Base-by-base conservation (phyloP, 1,139 yeast genomes). In the Yamadazyma kanchanaburiensis region DNA sequence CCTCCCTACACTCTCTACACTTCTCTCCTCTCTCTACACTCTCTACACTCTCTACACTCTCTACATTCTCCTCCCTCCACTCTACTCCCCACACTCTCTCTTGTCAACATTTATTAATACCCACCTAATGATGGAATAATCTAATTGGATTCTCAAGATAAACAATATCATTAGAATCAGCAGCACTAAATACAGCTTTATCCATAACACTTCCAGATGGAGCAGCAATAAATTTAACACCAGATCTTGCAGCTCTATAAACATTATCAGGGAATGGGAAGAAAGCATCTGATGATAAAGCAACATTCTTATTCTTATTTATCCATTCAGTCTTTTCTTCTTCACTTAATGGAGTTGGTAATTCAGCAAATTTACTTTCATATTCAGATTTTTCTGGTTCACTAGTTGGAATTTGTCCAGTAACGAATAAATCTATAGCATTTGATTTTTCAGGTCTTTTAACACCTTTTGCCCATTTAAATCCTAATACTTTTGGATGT, bases 181-280 rank as follows among this genome's bases (percentile, higher is more conserved):
- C 98, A 48, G 97, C 96, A 46, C 80, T 85, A 49, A 91, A 80
- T 28, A 91, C 98, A 35, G 91, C 95, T 71, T 85, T 82, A 65
- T 91, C 98, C 89, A 87, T 91, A 42, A 94, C 96, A 12, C 96
- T 87, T 31, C 98, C 98, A 32, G 94, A 77, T 40, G 98, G 96
- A 31, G 98, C 98, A 49, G 96, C 94, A 54, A 91, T 74, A 67
- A 70, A 91, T 64, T 85, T 87, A 49, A 88, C 98, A 59, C 98
- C 98, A 15, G 95, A 83, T 70, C 86, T 80, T 33, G 81, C 96
- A 40, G 97, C 97, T 62, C 98, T 79, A 77, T 89, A 88, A 48
- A 94, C 96, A 55, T 94, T 91, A 64, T 91, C 98, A 44, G 97
- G 94, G 91, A 91, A 91, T 65, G 98, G 98, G 94, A 91, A 91